Evolutionary conservation across 2,329 filamentous ascomycete species (phyloP).

Genomic region (Penicillium olsonii): DNA sequence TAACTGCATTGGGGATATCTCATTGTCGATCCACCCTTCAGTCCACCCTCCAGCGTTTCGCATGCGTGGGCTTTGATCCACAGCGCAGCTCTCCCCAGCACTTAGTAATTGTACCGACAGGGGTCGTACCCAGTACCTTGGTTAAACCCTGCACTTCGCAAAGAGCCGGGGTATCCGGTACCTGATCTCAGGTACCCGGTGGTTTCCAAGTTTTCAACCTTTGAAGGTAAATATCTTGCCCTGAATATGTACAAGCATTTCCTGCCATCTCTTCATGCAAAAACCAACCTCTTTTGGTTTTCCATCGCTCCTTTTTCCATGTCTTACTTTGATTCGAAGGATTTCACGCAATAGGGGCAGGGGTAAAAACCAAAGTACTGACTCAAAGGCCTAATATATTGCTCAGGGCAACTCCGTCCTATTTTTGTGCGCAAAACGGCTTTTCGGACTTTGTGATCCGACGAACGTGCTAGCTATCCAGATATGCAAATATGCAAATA

Average conservation of each 20-base stretch:
- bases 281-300: too few species aligned
- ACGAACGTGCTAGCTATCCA: too few species aligned
- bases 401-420: not conserved
- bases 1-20: conserved; percentile 3
- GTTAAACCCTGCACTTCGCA: not conserved
- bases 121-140: conserved; percentile 15
- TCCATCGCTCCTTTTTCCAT: not conserved
- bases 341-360: not conserved
- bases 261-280: too few species aligned
- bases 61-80: conserved; percentile 18
- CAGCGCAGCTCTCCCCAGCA: conserved; percentile 16
- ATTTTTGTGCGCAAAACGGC: not conserved
- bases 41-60: conserved; percentile 29
- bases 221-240: too few species aligned
- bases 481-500: too few species aligned
- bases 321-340: too few species aligned
- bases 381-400: not conserved
- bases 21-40: conserved; percentile 22
- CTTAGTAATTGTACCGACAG: conserved; percentile 12
- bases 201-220: too few species aligned
- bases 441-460: too few species aligned
- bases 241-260: too few species aligned
- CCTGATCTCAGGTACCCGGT: not conserved
- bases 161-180: conserved; percentile 11
- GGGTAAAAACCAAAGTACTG: not conserved